Evolutionary conservation across 2,329 filamentous ascomycete genomes (phyloP).

Genomic region (Emydomyces testavorans): DNA sequence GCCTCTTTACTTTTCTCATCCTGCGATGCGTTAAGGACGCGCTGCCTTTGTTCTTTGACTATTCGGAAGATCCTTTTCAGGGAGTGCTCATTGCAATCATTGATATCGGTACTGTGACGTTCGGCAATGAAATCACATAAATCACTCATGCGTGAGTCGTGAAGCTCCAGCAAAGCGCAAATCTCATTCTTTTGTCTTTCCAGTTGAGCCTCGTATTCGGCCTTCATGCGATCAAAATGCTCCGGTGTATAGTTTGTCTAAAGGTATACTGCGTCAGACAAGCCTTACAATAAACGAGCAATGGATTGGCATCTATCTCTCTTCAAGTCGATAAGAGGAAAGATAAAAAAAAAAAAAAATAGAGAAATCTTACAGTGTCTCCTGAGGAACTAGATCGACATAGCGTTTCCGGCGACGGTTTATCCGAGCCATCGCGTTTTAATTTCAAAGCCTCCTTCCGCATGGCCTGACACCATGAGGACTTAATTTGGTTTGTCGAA

Average conservation of each 20-base stretch:
- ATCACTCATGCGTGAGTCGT: conserved; percentile 10
- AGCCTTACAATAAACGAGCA: not conserved
- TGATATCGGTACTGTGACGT: not conserved
- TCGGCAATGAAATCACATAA: conserved; percentile 14
- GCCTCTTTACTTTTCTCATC: not conserved
- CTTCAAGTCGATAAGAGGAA: no score
- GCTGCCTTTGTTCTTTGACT: conserved; percentile 8
- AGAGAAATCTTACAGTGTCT: not conserved
- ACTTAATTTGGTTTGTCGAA: conserved; percentile 14
- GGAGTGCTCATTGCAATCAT: conserved; percentile 3
- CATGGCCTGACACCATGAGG: conserved; percentile 14
- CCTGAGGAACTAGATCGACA: not conserved
- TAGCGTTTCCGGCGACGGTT: not conserved
- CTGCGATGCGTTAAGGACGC: not conserved
- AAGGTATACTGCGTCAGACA: not conserved
- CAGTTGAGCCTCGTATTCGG: conserved; percentile 12
- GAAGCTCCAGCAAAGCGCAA: conserved; percentile 9
- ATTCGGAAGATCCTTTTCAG: conserved; percentile 4
- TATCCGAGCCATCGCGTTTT: not conserved
- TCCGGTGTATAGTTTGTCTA: conserved; percentile 5
- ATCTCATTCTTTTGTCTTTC: conserved; percentile 14
- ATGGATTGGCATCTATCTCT: not conserved
- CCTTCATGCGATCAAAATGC: conserved; percentile 7
- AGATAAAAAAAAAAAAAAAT: not conserved
- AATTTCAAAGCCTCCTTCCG: not conserved